Evolutionary conservation across 805 yeast genomes (phyloP).

Genomic region (Saccharomyces jurei): DNA sequence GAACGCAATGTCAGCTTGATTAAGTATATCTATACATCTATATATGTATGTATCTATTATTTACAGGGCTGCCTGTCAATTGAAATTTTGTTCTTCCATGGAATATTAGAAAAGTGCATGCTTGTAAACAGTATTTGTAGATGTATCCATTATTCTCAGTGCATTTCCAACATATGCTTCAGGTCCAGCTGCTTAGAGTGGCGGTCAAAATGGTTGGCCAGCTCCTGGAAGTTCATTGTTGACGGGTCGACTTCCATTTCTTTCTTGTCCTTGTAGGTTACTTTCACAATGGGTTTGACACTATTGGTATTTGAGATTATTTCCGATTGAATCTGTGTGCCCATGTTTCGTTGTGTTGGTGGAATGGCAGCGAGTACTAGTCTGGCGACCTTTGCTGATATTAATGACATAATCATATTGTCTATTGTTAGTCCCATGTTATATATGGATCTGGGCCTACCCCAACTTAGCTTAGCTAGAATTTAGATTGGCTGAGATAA

Average conservation of each 20-base stretch:
- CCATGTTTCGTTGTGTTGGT: conserved; percentile 53
- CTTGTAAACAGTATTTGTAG: too few species aligned
- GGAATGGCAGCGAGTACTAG: conserved; percentile 74
- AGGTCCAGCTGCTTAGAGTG: conserved; percentile 75
- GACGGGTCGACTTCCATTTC: conserved; percentile 61
- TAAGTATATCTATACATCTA: background rate
- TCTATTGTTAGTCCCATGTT: background rate
- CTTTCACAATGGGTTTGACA: conserved; percentile 56
- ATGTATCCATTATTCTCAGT: background rate
- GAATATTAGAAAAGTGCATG: background rate
- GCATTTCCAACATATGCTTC: conserved; percentile 57
- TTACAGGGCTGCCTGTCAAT: background rate
- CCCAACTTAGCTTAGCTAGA: too few species aligned
- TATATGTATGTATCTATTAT: background rate
- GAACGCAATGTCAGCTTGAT: background rate
- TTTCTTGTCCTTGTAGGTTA: conserved; percentile 75
- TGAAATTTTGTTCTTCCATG: background rate
- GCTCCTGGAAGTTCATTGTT: conserved; percentile 46
- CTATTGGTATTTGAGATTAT: conserved; percentile 42
- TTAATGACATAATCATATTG: background rate
- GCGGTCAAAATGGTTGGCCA: conserved; percentile 60
- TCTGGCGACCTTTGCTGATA: conserved; percentile 65
- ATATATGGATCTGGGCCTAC: background rate
- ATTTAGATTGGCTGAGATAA: background rate
- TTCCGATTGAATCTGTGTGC: conserved; percentile 53